Evolutionary conservation across 257 asterid species (phyloP).

Genomic region (Prunella vulgaris): DNA sequence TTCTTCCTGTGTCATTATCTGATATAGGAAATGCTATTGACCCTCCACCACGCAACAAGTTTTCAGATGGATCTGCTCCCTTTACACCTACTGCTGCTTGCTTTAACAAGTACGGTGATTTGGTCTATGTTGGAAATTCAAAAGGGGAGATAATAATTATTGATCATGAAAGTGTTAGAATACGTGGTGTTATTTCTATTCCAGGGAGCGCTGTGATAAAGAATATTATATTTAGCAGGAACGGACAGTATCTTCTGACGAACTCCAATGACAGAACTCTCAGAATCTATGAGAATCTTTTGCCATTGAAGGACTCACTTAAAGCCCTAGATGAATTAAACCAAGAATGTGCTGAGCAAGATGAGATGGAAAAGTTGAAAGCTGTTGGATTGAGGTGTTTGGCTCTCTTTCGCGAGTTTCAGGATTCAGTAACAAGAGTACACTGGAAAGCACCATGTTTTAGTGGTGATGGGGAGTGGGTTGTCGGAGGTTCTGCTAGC

Average conservation of each 20-base stretch:
- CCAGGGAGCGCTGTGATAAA: constrained; percentile 74
- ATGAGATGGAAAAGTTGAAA: constrained; percentile 57
- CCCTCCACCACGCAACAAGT: constrained; percentile 55
- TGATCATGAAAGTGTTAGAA: constrained; percentile 44
- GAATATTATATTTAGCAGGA: constrained; percentile 77
- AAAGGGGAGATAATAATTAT: constrained; percentile 82
- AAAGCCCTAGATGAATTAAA: constrained; percentile 37
- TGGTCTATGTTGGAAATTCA: constrained; percentile 79
- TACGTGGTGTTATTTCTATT: constrained; percentile 53
- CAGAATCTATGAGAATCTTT: constrained; percentile 75
- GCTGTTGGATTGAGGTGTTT: constrained; percentile 67
- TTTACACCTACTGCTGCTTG: constrained; percentile 90
- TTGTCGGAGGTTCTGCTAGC: constrained; percentile 89
- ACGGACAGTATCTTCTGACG: constrained; percentile 75
- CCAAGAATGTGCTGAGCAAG: constrained; percentile 37
- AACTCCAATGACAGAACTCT: constrained; percentile 81
- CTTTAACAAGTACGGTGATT: constrained; percentile 77
- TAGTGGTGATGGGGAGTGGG: constrained; percentile 98
- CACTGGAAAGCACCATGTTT: constrained; percentile 97
- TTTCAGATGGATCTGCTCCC: constrained; percentile 76
- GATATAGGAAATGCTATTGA: constrained; percentile 45
- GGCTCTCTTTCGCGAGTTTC: constrained; percentile 68
- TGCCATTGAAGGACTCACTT: constrained; percentile 59
- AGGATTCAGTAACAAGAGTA: constrained; percentile 79
- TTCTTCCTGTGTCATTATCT: constrained; percentile 64